These are phyloP conservation scores for Puccinellia tenuiflora DNA, from an alignment of 176 grass and related monocot genomes.

Conservation along the genomic window DNA sequence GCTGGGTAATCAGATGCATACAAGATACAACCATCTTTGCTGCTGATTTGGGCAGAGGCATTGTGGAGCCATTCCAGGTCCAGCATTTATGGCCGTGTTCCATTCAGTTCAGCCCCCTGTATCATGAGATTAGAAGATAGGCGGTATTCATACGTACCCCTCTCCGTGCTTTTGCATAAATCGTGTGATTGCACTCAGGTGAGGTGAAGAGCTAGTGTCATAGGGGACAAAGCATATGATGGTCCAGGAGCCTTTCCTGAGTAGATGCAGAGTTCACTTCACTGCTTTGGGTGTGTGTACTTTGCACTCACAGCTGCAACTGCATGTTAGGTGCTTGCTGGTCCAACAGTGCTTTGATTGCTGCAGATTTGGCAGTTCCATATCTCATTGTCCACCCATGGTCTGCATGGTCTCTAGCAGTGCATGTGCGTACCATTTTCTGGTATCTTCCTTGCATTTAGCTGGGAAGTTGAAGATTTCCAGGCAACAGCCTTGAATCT, in stretches of 20 bases:
- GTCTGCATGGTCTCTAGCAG: slow-evolving; percentile 14
- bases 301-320: too few species aligned
- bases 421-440: too few species aligned
- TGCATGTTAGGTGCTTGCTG: too few species aligned
- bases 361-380: not conserved
- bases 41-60: slow-evolving; percentile 2
- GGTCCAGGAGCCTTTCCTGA: not conserved
- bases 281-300: not conserved
- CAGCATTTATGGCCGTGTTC: not conserved
- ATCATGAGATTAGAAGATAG: not conserved
- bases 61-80: not conserved
- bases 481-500: not conserved
- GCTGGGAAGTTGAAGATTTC: not conserved
- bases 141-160: not conserved
- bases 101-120: not conserved
- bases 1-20: too few species aligned
- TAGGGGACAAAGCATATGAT: not conserved
- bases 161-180: not conserved
- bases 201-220: not conserved
- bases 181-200: not conserved
- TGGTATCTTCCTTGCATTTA: too few species aligned
- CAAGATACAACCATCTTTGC: too few species aligned
- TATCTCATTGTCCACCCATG: not conserved
- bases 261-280: slow-evolving; percentile 6
- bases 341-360: too few species aligned